phyloP scores from a whole-genome alignment of 768 basidiomycete species.

The Phlegmacium glaucopus region DNA sequence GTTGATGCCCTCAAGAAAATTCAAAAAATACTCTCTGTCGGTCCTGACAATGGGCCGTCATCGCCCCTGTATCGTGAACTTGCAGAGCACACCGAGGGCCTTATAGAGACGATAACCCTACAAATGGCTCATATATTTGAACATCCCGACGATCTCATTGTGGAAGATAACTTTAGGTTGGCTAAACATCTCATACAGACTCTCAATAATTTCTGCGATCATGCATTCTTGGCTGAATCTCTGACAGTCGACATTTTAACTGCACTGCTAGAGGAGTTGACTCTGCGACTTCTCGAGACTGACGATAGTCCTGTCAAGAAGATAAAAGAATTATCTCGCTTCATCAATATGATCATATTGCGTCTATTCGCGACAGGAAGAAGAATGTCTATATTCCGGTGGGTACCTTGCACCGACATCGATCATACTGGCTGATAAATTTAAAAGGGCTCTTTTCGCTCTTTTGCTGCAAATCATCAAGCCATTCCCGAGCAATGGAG shows the following conservation, averaged over 20 bases:
- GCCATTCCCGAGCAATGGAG: constrained; percentile 76
- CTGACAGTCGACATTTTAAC: constrained; percentile 83
- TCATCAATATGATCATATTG: constrained; percentile 98
- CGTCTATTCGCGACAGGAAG: constrained; percentile 89
- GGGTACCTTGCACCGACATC: constrained; percentile 19
- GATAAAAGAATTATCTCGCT: constrained; percentile 90
- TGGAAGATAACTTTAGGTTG: constrained; percentile 83
- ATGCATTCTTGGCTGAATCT: constrained; percentile 81
- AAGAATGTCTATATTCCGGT: constrained; percentile 91
- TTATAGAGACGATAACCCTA: constrained; percentile 86
- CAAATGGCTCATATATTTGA: constrained; percentile 94
- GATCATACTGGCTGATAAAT: constrained; percentile 7
- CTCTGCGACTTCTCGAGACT: constrained; percentile 87
- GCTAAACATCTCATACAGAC: constrained; percentile 98
- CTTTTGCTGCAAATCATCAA: constrained; percentile 81
- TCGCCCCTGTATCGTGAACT: constrained; percentile 73
- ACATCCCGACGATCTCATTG: constrained; percentile 65
- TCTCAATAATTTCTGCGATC: constrained; percentile 92
- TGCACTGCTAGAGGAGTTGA: constrained; percentile 87
- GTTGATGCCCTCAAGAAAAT: constrained; percentile 94
- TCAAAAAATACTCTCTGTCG: constrained; percentile 78
- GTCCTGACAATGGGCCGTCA: constrained; percentile 69
- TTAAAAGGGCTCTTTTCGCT: constrained; percentile 66
- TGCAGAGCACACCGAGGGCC: constrained; percentile 74
- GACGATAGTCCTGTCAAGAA: constrained; percentile 82